These are phyloP conservation scores for Exsudoporus frostii DNA, from an alignment of 768 basidiomycete species.

Conservation along the genomic window DNA sequence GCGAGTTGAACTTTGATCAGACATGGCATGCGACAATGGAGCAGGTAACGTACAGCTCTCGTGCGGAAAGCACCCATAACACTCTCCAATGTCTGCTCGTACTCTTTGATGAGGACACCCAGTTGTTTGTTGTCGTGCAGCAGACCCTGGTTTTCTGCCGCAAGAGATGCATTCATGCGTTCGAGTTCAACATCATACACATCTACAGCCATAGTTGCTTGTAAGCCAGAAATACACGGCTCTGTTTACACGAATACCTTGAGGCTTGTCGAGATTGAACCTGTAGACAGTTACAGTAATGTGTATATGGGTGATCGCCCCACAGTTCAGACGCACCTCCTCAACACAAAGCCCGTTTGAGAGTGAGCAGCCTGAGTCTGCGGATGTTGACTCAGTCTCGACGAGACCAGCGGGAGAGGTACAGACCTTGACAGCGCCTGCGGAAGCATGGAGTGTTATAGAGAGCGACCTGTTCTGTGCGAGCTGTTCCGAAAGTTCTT, in stretches of 20 bases:
- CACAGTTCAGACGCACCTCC: slow-evolving; percentile 49
- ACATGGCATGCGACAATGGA: not conserved
- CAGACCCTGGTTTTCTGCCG: slow-evolving; percentile 77
- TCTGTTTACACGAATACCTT: slow-evolving; percentile 48
- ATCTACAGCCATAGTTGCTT: slow-evolving; percentile 48
- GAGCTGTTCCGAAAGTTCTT: slow-evolving; percentile 82
- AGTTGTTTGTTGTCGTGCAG: slow-evolving; percentile 97
- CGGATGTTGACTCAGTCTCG: not conserved
- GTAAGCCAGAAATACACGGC: not conserved
- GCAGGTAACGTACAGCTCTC: slow-evolving; percentile 67
- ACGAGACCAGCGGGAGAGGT: not conserved
- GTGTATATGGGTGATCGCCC: not conserved
- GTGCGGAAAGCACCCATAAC: slow-evolving; percentile 91
- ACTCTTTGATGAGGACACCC: slow-evolving; percentile 87
- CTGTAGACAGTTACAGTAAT: slow-evolving; percentile 28
- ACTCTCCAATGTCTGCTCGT: slow-evolving; percentile 92
- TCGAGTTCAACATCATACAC: slow-evolving; percentile 88
- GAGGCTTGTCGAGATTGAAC: slow-evolving; percentile 85
- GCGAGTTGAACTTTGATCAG: not conserved
- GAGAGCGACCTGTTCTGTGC: slow-evolving; percentile 74
- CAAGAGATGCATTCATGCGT: slow-evolving; percentile 76
- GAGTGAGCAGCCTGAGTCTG: slow-evolving; percentile 87
- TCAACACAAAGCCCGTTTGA: slow-evolving; percentile 88
- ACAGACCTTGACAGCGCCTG: slow-evolving; percentile 76
- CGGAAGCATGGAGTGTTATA: slow-evolving; percentile 66